Conservation (phyloP, 768 basidiomycete genomes). For the Aureoboletus auriporus region DNA sequence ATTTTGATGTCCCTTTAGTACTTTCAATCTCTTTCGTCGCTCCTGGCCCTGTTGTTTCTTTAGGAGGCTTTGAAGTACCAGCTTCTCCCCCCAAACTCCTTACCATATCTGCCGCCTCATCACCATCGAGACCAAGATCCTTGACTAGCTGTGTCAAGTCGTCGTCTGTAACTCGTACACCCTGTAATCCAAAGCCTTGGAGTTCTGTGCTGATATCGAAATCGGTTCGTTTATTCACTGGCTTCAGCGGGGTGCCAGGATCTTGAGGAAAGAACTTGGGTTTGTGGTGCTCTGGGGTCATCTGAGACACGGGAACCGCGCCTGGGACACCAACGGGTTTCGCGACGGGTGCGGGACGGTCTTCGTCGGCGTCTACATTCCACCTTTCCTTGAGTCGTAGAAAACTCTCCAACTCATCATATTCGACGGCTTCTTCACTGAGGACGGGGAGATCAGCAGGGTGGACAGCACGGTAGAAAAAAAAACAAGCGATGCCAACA, state of each 20-base stretch:
- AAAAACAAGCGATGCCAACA: constrained; percentile 44
- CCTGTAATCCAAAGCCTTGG: constrained; percentile 67
- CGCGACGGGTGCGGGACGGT: constrained; percentile 47
- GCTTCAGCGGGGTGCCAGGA: constrained; percentile 44
- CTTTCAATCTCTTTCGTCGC: background rate
- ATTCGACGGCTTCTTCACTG: constrained; percentile 86
- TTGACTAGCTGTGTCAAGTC: constrained; percentile 68
- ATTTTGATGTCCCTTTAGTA: constrained; percentile 4
- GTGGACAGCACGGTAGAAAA: background rate
- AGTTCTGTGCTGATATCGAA: constrained; percentile 69
- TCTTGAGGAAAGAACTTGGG: constrained; percentile 48
- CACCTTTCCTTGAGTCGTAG: constrained; percentile 71
- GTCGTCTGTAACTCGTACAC: constrained; percentile 71
- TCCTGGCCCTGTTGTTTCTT: constrained; percentile 6
- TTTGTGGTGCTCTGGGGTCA: constrained; percentile 73
- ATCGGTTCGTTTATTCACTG: constrained; percentile 54
- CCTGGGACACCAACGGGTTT: constrained; percentile 80
- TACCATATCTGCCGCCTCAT: constrained; percentile 74
- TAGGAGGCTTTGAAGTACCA: constrained; percentile 6
- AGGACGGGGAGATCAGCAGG: constrained; percentile 6
- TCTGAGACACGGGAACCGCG: constrained; percentile 67
- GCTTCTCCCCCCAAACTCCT: constrained; percentile 48
- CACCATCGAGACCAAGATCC: constrained; percentile 71
- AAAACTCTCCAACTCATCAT: constrained; percentile 64
- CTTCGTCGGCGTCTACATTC: constrained; percentile 55